Base-by-base conservation (phyloP, 495 filamentous ascomycete genomes). In the Lasiosphaeria miniovina region DNA sequence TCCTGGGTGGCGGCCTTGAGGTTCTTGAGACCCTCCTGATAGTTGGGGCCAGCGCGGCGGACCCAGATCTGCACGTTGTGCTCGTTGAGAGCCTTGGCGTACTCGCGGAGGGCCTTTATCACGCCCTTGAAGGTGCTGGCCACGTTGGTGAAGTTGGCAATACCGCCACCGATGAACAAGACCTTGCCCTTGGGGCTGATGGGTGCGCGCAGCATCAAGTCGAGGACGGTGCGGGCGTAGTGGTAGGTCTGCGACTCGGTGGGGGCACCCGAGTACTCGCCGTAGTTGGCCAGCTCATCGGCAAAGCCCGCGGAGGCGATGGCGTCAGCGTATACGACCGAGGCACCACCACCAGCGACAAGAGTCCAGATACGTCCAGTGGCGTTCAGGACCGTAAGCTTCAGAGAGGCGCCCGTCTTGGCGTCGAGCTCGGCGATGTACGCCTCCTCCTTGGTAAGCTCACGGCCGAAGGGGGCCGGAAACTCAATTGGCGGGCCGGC, bases 21-120 rank as follows among this genome's bases (percentile, higher is more conserved):
- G 84, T 98, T 99, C 84, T 96, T 96, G 61, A 99, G 86, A 80
- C 94, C 94, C 80, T 99, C 94, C 78, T 99, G 94, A 84, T 95
- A 99, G 83, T 99, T 99, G 76, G 94, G 94, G 61, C 94, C 94
- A 51, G 94, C 94, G 83, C 94, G 94, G 70, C 94, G 91, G 68
- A 99, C 91, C 95, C 95, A 99, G 82, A 99, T 97, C 76, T 96
- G 89, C 60, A 94, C 91, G 68, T 95, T 95, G 88, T 99, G 94
- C 84, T 98, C 95, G 74, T 86, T 86, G 59, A 99, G 84, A 40
- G 86, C 77, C 52, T 87, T 86, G 55, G 91, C 85, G 60, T 94
- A 91, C 78, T 98, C 94, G 57, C 95, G 88, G 58, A 99, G 87
- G 41, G 94, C 94, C 59, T 91, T 89, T 77, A 99, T 99, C 73